Conservation (phyloP, 371 early-diverging fungal species). For the Mucor indicus region DNA sequence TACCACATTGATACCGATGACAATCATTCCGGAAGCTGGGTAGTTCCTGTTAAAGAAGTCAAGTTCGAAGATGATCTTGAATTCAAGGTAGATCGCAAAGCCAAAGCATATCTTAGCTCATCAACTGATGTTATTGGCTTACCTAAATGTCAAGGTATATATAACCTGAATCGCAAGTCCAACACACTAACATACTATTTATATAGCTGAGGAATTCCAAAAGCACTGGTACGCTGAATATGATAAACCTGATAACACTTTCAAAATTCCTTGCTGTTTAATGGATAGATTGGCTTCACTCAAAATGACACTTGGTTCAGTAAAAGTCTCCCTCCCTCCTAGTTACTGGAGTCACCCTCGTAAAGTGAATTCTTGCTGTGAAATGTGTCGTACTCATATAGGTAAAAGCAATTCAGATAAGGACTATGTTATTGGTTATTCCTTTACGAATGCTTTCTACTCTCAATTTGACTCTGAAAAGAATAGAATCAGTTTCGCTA, state of each 20-base stretch:
- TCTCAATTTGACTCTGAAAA: conserved; percentile 38
- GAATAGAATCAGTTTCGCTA: conserved; percentile 34
- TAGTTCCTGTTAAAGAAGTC: conserved; percentile 38
- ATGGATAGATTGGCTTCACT: conserved; percentile 36
- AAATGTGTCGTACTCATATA: conserved; percentile 41
- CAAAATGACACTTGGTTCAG: conserved; percentile 31
- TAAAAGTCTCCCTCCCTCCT: conserved; percentile 36
- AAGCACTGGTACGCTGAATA: conserved; percentile 39
- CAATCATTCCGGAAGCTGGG: conserved; percentile 35
- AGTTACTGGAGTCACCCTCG: conserved; percentile 40
- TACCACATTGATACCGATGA: conserved; percentile 26
- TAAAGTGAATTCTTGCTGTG: conserved; percentile 33
- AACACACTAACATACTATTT: not conserved
- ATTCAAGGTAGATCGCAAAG: conserved; percentile 26
- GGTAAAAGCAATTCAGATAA: conserved; percentile 34
- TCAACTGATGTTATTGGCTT: conserved; percentile 38
- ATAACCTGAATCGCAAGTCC: not conserved
- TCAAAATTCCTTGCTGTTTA: conserved; percentile 43
- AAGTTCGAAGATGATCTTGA: conserved; percentile 28
- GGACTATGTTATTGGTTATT: conserved; percentile 40
- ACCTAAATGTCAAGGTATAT: conserved; percentile 41
- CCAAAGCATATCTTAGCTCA: conserved; percentile 40
- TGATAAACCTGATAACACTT: conserved; percentile 34
- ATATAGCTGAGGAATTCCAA: conserved; percentile 39
- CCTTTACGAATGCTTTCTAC: conserved; percentile 49